These are phyloP conservation scores for Perkinsus marinus DNA, from an alignment of 169 alveolate genomes.

Conservation along the genomic window DNA sequence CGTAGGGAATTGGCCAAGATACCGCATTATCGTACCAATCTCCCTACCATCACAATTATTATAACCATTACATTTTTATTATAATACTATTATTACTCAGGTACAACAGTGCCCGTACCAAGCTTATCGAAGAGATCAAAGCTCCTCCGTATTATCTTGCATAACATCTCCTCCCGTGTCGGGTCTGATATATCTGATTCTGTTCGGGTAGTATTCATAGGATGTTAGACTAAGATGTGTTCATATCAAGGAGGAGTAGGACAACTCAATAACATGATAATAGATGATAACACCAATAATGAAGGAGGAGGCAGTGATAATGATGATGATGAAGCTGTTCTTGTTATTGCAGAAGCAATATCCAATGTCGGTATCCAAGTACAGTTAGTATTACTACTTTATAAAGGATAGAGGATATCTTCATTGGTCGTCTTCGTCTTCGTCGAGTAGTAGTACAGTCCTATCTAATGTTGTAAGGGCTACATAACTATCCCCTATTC, in stretches of 20 bases:
- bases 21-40: constrained; percentile 55
- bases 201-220: background rate
- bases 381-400: too few species aligned
- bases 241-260: too few species aligned
- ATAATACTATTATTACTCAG: background rate
- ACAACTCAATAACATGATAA: too few species aligned
- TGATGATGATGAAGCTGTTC: too few species aligned
- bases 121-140: background rate
- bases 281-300: too few species aligned
- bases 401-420: too few species aligned
- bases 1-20: constrained; percentile 54
- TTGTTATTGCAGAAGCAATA: too few species aligned
- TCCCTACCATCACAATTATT: constrained; percentile 24
- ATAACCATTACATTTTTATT: background rate
- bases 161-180: background rate
- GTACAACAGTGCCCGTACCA: background rate
- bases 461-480: background rate
- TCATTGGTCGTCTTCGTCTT: background rate
- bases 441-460: background rate
- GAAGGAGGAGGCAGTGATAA: too few species aligned
- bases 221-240: too few species aligned
- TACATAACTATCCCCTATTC: background rate
- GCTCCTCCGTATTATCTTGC: background rate
- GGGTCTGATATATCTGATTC: background rate
- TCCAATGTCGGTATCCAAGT: too few species aligned